Percentiles rank a stretch among this genome's conserved stretches.
Conservation (phyloP, 805 yeast species). For the Clavispora santaluciae region DNA sequence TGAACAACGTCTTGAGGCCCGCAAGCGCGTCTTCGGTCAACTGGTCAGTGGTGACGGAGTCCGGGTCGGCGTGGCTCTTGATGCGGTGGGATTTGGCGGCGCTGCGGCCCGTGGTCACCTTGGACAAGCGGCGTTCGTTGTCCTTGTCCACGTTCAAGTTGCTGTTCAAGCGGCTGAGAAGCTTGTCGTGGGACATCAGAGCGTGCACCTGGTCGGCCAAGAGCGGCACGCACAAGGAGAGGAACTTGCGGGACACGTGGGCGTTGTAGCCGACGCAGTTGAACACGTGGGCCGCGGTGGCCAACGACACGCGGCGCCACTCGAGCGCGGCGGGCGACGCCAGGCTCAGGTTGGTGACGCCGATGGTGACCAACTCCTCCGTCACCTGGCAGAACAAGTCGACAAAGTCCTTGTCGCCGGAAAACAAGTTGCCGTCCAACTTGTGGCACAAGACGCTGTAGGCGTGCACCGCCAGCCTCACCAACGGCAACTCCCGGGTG, state of each 20-base stretch:
- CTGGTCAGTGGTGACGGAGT: constrained; percentile 31
- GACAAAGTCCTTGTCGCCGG: constrained; percentile 60
- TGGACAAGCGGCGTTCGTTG: constrained; percentile 18
- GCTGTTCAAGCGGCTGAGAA: constrained; percentile 21
- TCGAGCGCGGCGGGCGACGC: constrained; percentile 32
- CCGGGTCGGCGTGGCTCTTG: constrained; percentile 28
- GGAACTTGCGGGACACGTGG: constrained; percentile 24
- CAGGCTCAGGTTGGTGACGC: constrained; percentile 10
- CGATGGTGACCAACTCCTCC: constrained; percentile 15
- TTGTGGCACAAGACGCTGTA: constrained; percentile 38
- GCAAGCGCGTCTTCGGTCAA: constrained; percentile 42
- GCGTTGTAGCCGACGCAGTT: constrained; percentile 32
- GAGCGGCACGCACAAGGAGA: constrained; percentile 32
- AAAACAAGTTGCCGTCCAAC: constrained; percentile 54
- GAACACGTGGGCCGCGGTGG: constrained; percentile 36
- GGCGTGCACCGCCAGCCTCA: constrained; percentile 48
- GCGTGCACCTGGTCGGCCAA: constrained; percentile 31
- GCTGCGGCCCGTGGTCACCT: constrained; percentile 23
- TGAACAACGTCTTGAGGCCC: constrained; percentile 58
- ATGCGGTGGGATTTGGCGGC: constrained; percentile 1
- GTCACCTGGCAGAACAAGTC: constrained; percentile 32
- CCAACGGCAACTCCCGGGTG: constrained; percentile 57
- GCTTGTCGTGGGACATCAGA: constrained; percentile 15
- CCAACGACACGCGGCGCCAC: constrained; percentile 43
- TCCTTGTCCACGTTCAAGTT: constrained; percentile 25